Evolutionary conservation across 129 eudicot species (phyloP), one percentile per base, ranked within the genome.

Genomic region (Deinandra increscens): DNA sequence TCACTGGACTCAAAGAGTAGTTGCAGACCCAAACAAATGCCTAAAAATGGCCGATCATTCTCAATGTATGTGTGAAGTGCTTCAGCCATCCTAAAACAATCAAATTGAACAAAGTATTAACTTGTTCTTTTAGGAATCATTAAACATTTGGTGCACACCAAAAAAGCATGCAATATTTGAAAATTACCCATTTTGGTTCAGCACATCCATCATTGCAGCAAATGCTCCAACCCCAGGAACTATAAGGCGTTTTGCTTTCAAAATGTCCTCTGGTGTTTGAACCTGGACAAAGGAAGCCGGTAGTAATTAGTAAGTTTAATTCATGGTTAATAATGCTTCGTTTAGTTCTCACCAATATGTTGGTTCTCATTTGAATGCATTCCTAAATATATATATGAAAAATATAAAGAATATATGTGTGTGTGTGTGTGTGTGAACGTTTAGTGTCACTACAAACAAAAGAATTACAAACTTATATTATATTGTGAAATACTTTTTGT

Each of bases 191-290:
- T 76, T 89, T 23, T 79, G 77, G 76, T 80, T 89, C 41, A 94
- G 70, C 51, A 89, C 92, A 55, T 86, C 95, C 96, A 94, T 94
- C 70, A 96, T 96, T 41, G 97, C 84, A 51, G 95, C 97, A 83
- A 94, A 94, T 56, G 99, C 99, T 68, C 99, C 99, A 50, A 94
- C 99, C 5, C 99, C 99, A 1, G 97, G 99, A 76, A 94, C 85
- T 64, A 94, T 78, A 38, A 94, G 97, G 18, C 97, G 87, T 14
- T 84, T 75, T 46, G 99, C 97, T 67, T 94, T 85, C 22, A 94
- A 49, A 66, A 94, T 94, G 71, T 94, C 99, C 48, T 94, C 87
- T 7, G 99, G 90, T 65, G 84, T 74, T 79, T 94, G 84, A 59
- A 94, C 99, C 99, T 94, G 58, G 9, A 77, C 9, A 65, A 46